Base-by-base conservation (phyloP, 805 yeast genomes). In the Cyberlindnera maritima region DNA sequence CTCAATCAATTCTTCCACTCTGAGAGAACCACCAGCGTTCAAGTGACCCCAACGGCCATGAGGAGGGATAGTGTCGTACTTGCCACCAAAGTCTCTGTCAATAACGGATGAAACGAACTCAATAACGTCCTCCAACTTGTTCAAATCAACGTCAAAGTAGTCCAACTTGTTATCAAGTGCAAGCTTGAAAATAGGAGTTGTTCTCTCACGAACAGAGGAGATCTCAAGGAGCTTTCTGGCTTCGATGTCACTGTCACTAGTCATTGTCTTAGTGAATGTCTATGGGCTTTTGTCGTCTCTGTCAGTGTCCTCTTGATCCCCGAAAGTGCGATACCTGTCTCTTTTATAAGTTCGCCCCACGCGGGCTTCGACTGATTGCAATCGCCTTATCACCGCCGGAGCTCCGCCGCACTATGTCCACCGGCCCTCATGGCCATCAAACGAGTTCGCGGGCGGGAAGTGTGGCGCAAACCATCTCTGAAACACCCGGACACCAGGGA, bases 11-110 rank as follows among this genome's bases (percentile, higher is more conserved):
- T 53, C 47, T 17, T 71, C 74, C 36, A 81, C 67, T 35, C 86
- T 71, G 29, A 59, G 57, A 26, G 55, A 58, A n/a, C 68, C 72
- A 33, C 77, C 77, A 29, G 74, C 77, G 55, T 80, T 79, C 57
- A 81, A 71, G 60, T 81, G 87, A 55, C 80, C 85, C 78, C 81
- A 81, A 46, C 88, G 69, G 2, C 87, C 87, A 60, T 81, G 87
- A 9, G 83, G 80, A 4, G 88, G 86, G 44, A 81, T 81, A 1
- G 61, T 52, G 3, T 60, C 56, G 31, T 72, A 72, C 21, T 73
- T 64, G 3, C 69, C 64, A 0, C 72, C 74, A 50, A 74, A 81
- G 38, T 75, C 76, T 12, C 72, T 63, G 15, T 61, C 60, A 13
- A 81, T 71, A 4, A 63, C 59, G n/a, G 39, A 35, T 37, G 68